These are phyloP conservation scores for Aspergillus versicolor DNA, from an alignment of 2,329 filamentous ascomycete species.

Conservation along the genomic window DNA sequence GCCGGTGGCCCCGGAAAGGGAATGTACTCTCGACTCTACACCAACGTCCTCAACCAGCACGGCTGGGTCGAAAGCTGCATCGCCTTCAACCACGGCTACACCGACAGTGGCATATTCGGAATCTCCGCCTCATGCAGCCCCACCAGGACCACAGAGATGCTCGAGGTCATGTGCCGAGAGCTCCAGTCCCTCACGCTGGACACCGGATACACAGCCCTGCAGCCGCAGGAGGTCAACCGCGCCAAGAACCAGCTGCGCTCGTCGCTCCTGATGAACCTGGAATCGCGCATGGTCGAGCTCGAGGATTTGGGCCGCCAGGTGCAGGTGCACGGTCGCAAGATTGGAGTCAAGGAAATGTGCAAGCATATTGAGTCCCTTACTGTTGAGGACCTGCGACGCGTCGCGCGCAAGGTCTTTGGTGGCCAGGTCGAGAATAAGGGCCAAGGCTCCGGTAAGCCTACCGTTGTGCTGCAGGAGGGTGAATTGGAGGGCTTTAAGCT, in stretches of 20 bases:
- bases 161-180: conserved; percentile 93
- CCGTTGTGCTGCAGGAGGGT: conserved; percentile 91
- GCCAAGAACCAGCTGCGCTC: conserved; percentile 96
- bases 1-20: conserved; percentile 96
- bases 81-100: conserved; percentile 97
- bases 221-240: conserved; percentile 75
- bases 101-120: conserved; percentile 91
- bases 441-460: conserved; percentile 79
- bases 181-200: conserved; percentile 75
- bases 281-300: conserved; percentile 94
- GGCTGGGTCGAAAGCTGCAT: conserved; percentile 96
- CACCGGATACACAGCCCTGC: conserved; percentile 69
- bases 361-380: conserved; percentile 78
- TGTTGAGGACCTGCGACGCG: conserved; percentile 74
- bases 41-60: conserved; percentile 95
- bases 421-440: conserved; percentile 75
- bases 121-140: conserved; percentile 86
- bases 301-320: conserved; percentile 94
- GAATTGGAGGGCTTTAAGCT: conserved; percentile 68
- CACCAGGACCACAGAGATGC: conserved; percentile 73
- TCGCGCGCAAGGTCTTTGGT: conserved; percentile 75
- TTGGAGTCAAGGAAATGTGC: conserved; percentile 93
- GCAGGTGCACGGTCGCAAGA: conserved; percentile 91
- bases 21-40: conserved; percentile 98
- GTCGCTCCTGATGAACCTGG: conserved; percentile 92